Conservation (phyloP, 2,329 filamentous ascomycete genomes). For the Cercospora berteroae region DNA sequence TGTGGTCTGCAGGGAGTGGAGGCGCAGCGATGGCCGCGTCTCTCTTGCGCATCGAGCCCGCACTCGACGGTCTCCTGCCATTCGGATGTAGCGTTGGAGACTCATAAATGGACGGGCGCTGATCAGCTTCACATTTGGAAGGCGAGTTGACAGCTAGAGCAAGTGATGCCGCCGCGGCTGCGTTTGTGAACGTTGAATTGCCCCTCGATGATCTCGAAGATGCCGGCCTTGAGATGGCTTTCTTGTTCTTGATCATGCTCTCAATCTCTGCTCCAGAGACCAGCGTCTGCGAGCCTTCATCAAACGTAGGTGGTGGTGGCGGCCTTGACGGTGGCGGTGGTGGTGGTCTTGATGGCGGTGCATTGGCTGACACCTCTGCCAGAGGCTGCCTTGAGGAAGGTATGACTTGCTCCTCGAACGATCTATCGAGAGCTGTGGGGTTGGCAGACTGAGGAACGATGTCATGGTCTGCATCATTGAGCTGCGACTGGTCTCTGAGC, state of each 20-base stretch:
- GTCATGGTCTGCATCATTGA: neutral
- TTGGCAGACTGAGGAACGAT: neutral
- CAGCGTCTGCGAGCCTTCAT: constrained; percentile 77
- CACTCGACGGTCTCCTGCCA: constrained; percentile 64
- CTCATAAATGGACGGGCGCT: constrained; percentile 25
- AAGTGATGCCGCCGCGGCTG: constrained; percentile 30
- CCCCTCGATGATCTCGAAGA: constrained; percentile 16
- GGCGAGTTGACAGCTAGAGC: constrained; percentile 27
- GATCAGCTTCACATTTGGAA: constrained; percentile 10
- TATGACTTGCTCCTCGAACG: neutral
- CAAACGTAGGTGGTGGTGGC: constrained; percentile 40
- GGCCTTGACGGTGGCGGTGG: constrained; percentile 17
- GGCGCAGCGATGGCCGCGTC: constrained; percentile 44
- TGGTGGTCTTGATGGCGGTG: constrained; percentile 15
- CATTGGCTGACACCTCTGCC: constrained; percentile 16
- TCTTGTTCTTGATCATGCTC: constrained; percentile 63
- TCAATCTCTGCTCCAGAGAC: constrained; percentile 82
- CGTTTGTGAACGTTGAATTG: constrained; percentile 21
- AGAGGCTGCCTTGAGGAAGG: constrained; percentile 15
- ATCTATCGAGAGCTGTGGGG: neutral
- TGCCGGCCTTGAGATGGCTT: constrained; percentile 10
- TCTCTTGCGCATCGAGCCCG: constrained; percentile 62
- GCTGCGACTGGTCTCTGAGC: neutral
- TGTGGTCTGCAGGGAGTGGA: constrained; percentile 79
- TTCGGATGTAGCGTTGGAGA: constrained; percentile 21